Base-by-base conservation (phyloP, 805 yeast species). In the Sungouiozyma intestinalis region DNA sequence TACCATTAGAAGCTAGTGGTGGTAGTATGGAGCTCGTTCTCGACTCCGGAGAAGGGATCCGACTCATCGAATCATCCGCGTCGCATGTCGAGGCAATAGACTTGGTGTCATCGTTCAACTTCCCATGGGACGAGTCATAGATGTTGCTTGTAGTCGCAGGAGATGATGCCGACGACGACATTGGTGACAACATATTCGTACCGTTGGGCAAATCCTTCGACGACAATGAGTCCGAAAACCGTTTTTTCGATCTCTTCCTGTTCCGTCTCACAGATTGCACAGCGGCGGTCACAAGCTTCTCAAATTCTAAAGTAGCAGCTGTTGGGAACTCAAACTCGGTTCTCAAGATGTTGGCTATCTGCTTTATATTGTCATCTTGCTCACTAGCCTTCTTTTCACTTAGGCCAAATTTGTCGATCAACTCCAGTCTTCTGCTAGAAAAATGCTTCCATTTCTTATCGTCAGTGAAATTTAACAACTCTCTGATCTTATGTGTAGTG, bases 231-330 rank as follows among this genome's bases (percentile, higher is more conserved):
- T 13, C 16, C 8, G 38, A 32, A 16, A 33, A 38, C 32, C 59
- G 57, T 51, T 71, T 73, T 46, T 69, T 68, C 7, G 78, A 75
- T 49, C 95, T 63, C 56, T 83, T 85, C 47, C 95, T 72, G 60
- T 90, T 90, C 49, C 98, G 68, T 47, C 98, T 68, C 1, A 85
- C 97, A 40, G 94, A 81, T 63, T 90, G 98, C 17, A 90, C 81
- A 0, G 97, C 97, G 6, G 96, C 95, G 27, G 95, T 69, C 0
- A 92, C 97, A 33, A 90, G 69, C 59, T 81, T 84, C 62, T 87
- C 95, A 58, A 90, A 90, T 49, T 92, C 97, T 1, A 68, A 62
- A 20, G 77, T 64, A 13, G 76, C 70, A 4, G 70, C 72, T 2
- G 62, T 63, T 2, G 81, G 74, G 57, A 79, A 88, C 4, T 77